Evolutionary conservation across 345 rosid species (phyloP), one percentile per base, ranked within the genome.

Genomic region (Aquilaria sinensis): DNA sequence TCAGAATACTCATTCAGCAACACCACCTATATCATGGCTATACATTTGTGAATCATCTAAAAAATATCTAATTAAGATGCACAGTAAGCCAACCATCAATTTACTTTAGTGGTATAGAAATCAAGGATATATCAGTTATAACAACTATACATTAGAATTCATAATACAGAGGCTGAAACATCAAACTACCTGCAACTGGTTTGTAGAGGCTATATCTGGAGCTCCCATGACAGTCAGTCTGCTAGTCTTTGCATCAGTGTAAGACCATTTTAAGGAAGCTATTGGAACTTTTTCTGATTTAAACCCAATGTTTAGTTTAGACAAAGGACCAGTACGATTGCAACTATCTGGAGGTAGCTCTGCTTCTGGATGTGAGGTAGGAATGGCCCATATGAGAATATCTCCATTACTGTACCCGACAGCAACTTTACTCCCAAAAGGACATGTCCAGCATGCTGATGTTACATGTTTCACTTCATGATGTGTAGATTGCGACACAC

Each of bases 381-480:
- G 85, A 74, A 85, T 67, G 67, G 78, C 80, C 94, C 96, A 90
- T 50, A 87, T 75, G 15, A 76, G 72, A 63, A 93, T 83, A 41
- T 93, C 98, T 6, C 97, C 98, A 41, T 75, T 89, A 60, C 72
- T 86, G 73, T 87, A 93, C 29, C 98, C 97, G 67, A 89, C 80
- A 33, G 80, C 84, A 71, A 86, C 83, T 83, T 77, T 93, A 80
- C 81, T 87, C 70, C 97, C 97, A 62, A 72, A 56, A 29, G 96
- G 92, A 47, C 98, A 93, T 49, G 78, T 88, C 98, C 97, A 93
- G 58, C 96, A 82, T 49, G 96, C 96, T 57, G 84, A 81, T 47
- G 97, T 87, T 60, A 74, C 92, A 76, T 80, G 82, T 83, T 85
- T 93, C 34, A 72, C 80, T 53, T 87, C 97, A 58, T 74, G 80